These are phyloP conservation scores for Angomonas desouzai DNA, from an alignment of 208 protist genomes.

Conservation along the genomic window DNA sequence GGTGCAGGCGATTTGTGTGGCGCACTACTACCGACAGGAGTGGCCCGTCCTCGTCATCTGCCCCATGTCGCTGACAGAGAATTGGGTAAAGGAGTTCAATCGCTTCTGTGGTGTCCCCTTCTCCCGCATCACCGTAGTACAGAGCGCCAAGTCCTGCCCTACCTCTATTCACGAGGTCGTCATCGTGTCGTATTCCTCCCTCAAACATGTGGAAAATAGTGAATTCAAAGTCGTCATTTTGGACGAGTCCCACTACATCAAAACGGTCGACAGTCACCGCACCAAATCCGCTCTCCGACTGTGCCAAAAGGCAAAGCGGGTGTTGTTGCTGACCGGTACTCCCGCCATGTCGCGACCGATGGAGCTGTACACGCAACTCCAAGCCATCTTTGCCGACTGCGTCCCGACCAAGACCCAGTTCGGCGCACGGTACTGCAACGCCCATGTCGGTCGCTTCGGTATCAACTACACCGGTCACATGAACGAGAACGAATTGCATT, in stretches of 20 bases:
- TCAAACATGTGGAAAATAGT: conserved; percentile 56
- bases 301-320: conserved; percentile 56
- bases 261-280: conserved; percentile 80
- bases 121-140: conserved; percentile 65
- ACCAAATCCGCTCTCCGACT: conserved; percentile 76
- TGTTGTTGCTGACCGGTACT: conserved; percentile 92
- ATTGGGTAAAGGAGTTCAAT: conserved; percentile 91
- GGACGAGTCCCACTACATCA: conserved; percentile 97
- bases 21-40: conserved; percentile 87
- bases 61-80: conserved; percentile 89
- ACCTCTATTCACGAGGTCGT: conserved; percentile 54
- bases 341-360: conserved; percentile 91
- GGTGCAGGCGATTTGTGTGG: conserved; percentile 92
- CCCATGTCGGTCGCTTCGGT: conserved; percentile 67
- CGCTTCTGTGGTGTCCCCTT: conserved; percentile 78
- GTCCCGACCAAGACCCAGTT: conserved; percentile 79
- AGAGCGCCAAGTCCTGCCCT: conserved; percentile 41
- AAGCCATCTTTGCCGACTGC: conserved; percentile 54
- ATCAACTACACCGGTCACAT: conserved; percentile 73
- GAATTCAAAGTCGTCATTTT: conserved; percentile 89
- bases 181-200: conserved; percentile 79
- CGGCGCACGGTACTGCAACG: conserved; percentile 92
- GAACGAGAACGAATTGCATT: conserved; percentile 90
- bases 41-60: conserved; percentile 95
- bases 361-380: conserved; percentile 95